Evolutionary conservation across 2,329 filamentous ascomycete species (phyloP).

Genomic region (Trichoderma oligosporum): DNA sequence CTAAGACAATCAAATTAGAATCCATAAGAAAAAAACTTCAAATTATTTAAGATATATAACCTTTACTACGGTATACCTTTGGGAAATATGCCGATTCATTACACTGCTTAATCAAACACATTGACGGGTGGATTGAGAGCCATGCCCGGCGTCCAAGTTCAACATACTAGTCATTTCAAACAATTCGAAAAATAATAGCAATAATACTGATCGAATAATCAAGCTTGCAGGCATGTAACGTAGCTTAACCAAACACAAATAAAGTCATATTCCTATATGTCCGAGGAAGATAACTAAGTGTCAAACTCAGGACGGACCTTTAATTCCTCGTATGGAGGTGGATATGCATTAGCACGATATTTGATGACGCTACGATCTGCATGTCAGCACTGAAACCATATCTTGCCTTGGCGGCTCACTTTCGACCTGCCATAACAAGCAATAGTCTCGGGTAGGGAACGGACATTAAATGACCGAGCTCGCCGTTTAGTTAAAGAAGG

Average conservation of each 20-base stretch:
- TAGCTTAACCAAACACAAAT: not conserved
- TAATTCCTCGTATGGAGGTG: not conserved
- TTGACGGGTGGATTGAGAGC: too few species aligned
- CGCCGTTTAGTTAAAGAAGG: not conserved
- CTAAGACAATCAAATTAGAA: constrained; percentile 9
- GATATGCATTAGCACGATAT: not conserved
- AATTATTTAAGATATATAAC: too few species aligned
- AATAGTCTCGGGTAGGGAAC: not conserved
- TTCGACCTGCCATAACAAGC: not conserved
- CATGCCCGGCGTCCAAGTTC: too few species aligned
- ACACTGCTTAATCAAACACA: too few species aligned
- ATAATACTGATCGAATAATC: not conserved
- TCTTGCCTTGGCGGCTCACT: not conserved
- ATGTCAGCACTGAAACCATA: not conserved
- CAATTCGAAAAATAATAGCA: too few species aligned
- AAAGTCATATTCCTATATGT: not conserved
- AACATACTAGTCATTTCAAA: too few species aligned
- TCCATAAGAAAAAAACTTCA: too few species aligned
- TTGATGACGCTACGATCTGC: not conserved
- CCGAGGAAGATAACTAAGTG: not conserved
- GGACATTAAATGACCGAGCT: not conserved
- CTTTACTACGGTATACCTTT: too few species aligned
- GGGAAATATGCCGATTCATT: too few species aligned
- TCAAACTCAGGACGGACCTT: not conserved
- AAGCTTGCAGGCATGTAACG: not conserved